Evolutionary conservation across 257 asterid species (phyloP).

Genomic region (Hygrophila difformis): DNA sequence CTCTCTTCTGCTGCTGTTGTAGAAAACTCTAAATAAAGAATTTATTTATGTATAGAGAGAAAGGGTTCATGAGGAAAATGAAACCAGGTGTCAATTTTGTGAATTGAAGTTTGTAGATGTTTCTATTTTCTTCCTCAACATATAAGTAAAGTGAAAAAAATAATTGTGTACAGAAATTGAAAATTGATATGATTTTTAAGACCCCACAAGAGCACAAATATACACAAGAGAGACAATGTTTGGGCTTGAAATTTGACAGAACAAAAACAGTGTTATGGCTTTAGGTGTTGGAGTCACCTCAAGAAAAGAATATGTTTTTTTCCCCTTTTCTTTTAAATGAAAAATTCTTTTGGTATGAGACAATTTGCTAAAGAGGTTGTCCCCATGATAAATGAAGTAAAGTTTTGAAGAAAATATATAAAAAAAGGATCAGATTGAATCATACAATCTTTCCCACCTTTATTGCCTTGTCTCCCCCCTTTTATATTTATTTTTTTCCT

Average conservation of each 20-base stretch:
- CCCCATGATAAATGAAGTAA: constrained; percentile 25
- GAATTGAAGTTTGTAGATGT: neutral
- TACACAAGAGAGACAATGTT: neutral
- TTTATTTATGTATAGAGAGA: neutral
- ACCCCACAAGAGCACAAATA: neutral
- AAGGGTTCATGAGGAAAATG: neutral
- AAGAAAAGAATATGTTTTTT: constrained; percentile 32
- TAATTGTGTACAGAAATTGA: neutral
- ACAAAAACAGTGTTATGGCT: constrained; percentile 19
- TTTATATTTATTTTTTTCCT: too few species aligned
- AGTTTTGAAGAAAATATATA: constrained; percentile 22
- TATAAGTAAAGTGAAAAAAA: too few species aligned
- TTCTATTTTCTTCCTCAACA: too few species aligned
- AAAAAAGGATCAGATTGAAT: constrained; percentile 16
- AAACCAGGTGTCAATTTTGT: neutral
- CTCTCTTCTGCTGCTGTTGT: constrained; percentile 3
- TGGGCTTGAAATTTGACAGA: constrained; percentile 19
- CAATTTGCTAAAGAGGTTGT: constrained; percentile 35
- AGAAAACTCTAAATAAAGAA: neutral
- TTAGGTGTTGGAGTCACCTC: constrained; percentile 61
- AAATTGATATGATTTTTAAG: neutral
- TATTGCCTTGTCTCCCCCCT: too few species aligned
- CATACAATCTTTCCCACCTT: constrained; percentile 2
- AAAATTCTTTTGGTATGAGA: constrained; percentile 27
- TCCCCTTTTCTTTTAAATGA: too few species aligned